phyloP scores from a whole-genome alignment of 495 filamentous ascomycete genomes.

The Neurospora sp. region DNA sequence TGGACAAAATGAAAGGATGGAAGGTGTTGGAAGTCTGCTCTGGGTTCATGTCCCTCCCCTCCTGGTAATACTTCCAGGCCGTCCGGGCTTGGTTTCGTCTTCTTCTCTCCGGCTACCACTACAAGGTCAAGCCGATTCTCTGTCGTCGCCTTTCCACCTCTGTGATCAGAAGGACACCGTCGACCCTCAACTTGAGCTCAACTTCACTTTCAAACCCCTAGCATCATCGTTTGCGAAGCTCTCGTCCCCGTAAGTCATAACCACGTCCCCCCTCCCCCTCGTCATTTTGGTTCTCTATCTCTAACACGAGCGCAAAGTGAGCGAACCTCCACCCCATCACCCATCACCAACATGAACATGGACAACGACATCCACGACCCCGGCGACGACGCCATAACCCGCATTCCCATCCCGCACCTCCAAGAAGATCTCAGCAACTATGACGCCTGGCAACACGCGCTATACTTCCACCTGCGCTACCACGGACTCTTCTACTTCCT shows the following conservation, averaged over 20 bases:
- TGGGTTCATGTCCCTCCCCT: background rate
- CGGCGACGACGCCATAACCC: background rate
- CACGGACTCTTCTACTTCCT: background rate
- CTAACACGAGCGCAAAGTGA: background rate
- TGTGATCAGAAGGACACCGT: background rate
- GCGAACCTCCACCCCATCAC: background rate
- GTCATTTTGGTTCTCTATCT: rapidly evolving
- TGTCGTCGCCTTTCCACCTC: background rate
- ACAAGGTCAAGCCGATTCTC: background rate
- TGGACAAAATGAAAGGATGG: background rate
- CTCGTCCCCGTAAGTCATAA: background rate
- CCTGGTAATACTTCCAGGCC: background rate
- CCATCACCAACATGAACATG: background rate
- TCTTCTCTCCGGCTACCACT: background rate
- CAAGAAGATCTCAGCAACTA: background rate
- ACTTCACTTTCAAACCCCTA: background rate
- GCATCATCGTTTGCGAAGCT: background rate
- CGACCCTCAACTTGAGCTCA: background rate
- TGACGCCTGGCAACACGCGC: background rate
- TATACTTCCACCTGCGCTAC: background rate
- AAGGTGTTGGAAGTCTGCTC: background rate
- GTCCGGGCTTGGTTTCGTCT: background rate
- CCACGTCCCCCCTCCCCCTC: background rate
- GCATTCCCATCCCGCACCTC: background rate
- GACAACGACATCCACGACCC: background rate